These are phyloP conservation scores for Thelephora terrestris DNA, from an alignment of 1,284 basidiomycete species.

Conservation along the genomic window DNA sequence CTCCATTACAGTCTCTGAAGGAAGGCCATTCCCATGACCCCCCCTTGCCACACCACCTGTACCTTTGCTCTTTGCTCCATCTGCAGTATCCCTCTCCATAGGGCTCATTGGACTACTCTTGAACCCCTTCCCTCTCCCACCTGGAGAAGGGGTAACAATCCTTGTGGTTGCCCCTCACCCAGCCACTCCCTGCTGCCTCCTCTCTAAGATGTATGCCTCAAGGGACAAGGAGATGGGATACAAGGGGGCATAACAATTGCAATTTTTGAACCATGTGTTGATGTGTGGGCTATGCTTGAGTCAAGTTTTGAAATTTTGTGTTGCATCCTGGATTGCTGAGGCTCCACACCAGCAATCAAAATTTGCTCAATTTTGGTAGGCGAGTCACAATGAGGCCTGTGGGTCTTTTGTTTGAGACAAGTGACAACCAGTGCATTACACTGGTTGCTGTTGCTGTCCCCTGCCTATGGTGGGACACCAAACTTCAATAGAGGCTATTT, in stretches of 20 bases:
- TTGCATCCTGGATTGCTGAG: no score
- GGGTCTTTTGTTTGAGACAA: constrained; percentile 8
- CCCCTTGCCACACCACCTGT: no score
- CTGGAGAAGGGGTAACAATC: constrained; percentile 5
- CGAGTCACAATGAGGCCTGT: background rate
- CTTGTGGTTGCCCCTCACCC: constrained; percentile 4
- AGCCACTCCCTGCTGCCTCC: constrained; percentile 34
- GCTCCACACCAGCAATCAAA: no score
- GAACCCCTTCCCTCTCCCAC: constrained; percentile 45
- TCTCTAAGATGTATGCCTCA: constrained; percentile 50
- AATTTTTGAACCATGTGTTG: constrained; percentile 3
- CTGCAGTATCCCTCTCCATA: constrained; percentile 34
- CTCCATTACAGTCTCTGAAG: no score
- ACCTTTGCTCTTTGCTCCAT: constrained; percentile 23
- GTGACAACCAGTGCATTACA: background rate
- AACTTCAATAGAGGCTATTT: constrained; percentile 9
- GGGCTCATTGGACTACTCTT: constrained; percentile 54
- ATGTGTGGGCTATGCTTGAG: constrained; percentile 1
- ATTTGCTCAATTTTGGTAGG: no score
- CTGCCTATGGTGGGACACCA: constrained; percentile 6
- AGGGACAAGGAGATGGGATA: constrained; percentile 43
- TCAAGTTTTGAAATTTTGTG: no score
- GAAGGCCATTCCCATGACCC: no score
- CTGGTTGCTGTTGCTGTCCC: constrained; percentile 4
- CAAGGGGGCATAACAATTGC: constrained; percentile 19